Evolutionary conservation across 73 alveolate species (phyloP).

Genomic region (Uronychia setigera): DNA sequence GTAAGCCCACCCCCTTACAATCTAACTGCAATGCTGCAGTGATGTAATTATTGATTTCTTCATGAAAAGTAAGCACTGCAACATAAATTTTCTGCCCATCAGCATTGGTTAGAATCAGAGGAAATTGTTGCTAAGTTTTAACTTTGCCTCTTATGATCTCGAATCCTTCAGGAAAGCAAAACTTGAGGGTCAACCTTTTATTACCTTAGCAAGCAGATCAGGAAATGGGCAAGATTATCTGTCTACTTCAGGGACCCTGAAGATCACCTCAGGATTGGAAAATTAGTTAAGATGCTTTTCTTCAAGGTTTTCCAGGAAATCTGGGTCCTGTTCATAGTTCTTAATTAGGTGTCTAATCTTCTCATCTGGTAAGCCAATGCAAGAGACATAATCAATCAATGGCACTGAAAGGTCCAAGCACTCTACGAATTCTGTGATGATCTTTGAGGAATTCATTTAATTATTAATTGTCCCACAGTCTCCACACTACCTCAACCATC

Average conservation of each 20-base stretch:
- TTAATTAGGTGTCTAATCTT: background rate
- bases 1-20: background rate
- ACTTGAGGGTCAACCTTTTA: background rate
- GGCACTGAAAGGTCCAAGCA: background rate
- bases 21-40: background rate
- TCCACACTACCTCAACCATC: conserved; percentile 4
- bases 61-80: conserved; percentile 28
- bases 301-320: background rate
- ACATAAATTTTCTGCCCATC: conserved; percentile 48
- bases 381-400: background rate
- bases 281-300: background rate
- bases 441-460: no score
- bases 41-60: conserved; percentile 11
- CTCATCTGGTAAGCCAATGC: conserved; percentile 1
- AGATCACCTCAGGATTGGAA: conserved; percentile 27
- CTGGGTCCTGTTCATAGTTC: background rate
- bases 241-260: conserved; percentile 48
- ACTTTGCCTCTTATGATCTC: conserved; percentile 2
- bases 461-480: background rate
- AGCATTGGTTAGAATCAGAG: conserved; percentile 39
- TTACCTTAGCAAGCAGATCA: conserved; percentile 35
- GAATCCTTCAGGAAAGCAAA: conserved; percentile 39
- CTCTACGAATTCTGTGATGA: background rate
- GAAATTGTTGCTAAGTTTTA: background rate
- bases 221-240: conserved; percentile 35